Percentiles rank a stretch among this genome's conserved stretches.
Conservation (phyloP, 352 stramenopile genomes). For the Pythium monospermum region DNA sequence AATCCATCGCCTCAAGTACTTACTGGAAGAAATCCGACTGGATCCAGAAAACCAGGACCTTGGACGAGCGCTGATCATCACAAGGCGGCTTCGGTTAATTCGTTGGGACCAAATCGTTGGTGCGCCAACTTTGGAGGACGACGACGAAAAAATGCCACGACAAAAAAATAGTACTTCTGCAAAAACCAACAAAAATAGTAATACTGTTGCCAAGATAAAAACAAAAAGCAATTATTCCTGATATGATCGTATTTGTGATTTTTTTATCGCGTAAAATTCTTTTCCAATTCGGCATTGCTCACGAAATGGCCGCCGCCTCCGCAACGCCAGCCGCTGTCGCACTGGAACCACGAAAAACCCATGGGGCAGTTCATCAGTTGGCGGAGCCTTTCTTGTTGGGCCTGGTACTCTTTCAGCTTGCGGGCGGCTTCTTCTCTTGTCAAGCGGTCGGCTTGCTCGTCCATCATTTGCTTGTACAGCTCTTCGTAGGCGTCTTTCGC, state of each 20-base stretch:
- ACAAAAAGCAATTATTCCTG: not conserved
- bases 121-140: not conserved
- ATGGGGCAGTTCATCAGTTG: slow-evolving; percentile 48
- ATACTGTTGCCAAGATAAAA: too few relatives aligned
- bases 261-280: slow-evolving; percentile 35
- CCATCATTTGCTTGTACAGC: slow-evolving; percentile 23
- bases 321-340: slow-evolving; percentile 59
- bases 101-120: slow-evolving; percentile 49
- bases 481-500: slow-evolving; percentile 52
- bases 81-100: slow-evolving; percentile 52
- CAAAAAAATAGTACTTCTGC: not conserved
- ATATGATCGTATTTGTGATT: not conserved
- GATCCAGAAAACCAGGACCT: slow-evolving; percentile 54
- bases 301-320: slow-evolving; percentile 60
- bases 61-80: slow-evolving; percentile 53
- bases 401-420: slow-evolving; percentile 2
- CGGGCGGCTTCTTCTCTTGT: slow-evolving; percentile 14
- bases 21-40: slow-evolving; percentile 64
- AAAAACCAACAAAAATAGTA: not conserved
- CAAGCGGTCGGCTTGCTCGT: slow-evolving; percentile 1
- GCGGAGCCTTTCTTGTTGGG: slow-evolving; percentile 46
- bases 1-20: slow-evolving; percentile 60
- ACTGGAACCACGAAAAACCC: slow-evolving; percentile 56
- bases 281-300: slow-evolving; percentile 46
- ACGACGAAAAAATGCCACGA: not conserved